Evolutionary conservation across 176 grass and related monocot species (phyloP), one percentile per base, ranked within the genome.

Genomic region (Aegilops sharonensis): DNA sequence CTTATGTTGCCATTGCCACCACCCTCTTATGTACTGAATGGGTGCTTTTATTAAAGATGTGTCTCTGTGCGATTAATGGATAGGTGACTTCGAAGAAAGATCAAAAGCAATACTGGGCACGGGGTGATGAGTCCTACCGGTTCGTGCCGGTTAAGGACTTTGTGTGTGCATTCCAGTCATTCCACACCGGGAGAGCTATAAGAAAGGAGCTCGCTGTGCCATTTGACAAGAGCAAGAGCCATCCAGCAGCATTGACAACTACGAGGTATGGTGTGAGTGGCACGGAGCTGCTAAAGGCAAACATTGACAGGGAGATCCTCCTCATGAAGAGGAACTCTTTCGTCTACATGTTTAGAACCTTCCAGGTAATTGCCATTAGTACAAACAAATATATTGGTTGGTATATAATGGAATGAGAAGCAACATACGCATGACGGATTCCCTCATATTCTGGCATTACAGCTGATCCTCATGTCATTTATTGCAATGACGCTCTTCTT

Each of bases 241-340:
- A 98, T 80, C 91, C 92, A 29, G 96, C 91, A 5, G 96, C 93
- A 5, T 72, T 98, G 77, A 91, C 93, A 9, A 98, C 91, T 30
- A 86, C 88, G 0, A 94, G 81, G 88, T 98, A 92, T 43, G 96
- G 96, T 0, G 88, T 89, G 18, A 81, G 84, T 84, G 66, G 83
- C 57, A 95, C 39, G 79, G 92, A 98, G 56, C 75, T 98, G 25
- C 47, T 98, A 5, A 98, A 92, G 79, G 93, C 96, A 74, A 93
- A 94, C 59, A 89, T 95, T 70, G 87, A 88, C 45, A 77, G 93
- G 52, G 91, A 98, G 79, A 72, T 95, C 63, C 89, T 98, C 50
- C 92, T 98, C 18, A 95, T 98, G 96, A 98, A 95, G 79, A 94
- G 96, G 87, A 95, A 98, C 72, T 98, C 93, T 37, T 98, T 98